Percentiles rank a stretch among this genome's conserved stretches.
Conservation (phyloP, 345 rosid species). For the Pugionium cornutum region DNA sequence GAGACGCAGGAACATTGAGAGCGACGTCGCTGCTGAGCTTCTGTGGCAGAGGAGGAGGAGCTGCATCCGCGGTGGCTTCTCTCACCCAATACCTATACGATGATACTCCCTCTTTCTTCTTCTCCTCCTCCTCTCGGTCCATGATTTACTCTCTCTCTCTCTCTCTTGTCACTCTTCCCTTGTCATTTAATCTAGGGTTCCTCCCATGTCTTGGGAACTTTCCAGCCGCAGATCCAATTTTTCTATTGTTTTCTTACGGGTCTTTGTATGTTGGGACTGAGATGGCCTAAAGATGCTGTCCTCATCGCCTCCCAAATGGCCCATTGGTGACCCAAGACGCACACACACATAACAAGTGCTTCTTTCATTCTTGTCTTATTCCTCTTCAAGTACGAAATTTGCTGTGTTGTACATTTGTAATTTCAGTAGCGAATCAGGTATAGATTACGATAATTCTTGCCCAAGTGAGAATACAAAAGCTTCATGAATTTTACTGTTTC, state of each 20-base stretch:
- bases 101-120: slow-evolving; percentile 42
- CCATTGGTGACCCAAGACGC: slow-evolving; percentile 26
- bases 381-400: slow-evolving; percentile 10
- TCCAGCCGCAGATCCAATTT: slow-evolving; percentile 31
- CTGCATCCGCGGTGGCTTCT: slow-evolving; percentile 67
- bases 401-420: slow-evolving; percentile 7
- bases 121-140: slow-evolving; percentile 49
- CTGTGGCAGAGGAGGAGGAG: slow-evolving; percentile 73
- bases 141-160: slow-evolving; percentile 17
- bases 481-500: background rate
- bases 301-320: slow-evolving; percentile 5
- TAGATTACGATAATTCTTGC: slow-evolving; percentile 23
- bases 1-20: slow-evolving; percentile 41
- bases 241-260: slow-evolving; percentile 24
- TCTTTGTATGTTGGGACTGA: slow-evolving; percentile 4
- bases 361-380: background rate
- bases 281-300: background rate
- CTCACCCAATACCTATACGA: slow-evolving; percentile 92
- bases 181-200: slow-evolving; percentile 37
- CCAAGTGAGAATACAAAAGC: slow-evolving; percentile 19
- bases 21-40: slow-evolving; percentile 53
- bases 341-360: background rate
- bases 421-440: slow-evolving; percentile 21
- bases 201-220: slow-evolving; percentile 41
- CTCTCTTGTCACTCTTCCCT: slow-evolving; percentile 16